Evolutionary conservation across 225 moss, liverwort and hornwort genomes (phyloP).

Genomic region (Takakia lepidozioides): DNA sequence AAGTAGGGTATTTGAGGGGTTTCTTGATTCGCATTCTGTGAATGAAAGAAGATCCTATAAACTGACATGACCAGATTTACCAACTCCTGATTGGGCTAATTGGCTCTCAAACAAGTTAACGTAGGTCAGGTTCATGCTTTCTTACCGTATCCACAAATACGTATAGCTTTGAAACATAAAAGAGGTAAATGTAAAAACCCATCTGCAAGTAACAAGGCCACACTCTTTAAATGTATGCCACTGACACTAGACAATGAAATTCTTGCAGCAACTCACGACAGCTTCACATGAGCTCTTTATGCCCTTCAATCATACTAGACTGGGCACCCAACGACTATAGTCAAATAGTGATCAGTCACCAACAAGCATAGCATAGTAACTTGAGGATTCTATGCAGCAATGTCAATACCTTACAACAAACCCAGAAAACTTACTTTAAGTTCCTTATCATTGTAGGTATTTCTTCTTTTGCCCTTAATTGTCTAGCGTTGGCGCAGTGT

Average conservation of each 20-base stretch:
- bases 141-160: constrained; percentile 94
- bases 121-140: neutral
- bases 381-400: neutral
- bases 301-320: no score
- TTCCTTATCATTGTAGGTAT: constrained; percentile 50
- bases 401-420: no score
- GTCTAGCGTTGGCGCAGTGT: no score
- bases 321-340: neutral
- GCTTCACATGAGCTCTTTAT: no score
- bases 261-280: neutral
- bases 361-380: neutral
- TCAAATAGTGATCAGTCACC: neutral
- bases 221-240: neutral
- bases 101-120: neutral
- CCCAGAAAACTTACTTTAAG: constrained; percentile 27
- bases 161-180: constrained; percentile 81
- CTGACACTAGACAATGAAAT: neutral
- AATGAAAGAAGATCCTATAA: neutral
- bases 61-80: neutral
- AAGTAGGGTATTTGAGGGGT: no score
- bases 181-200: constrained; percentile 62
- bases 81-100: neutral
- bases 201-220: constrained; percentile 30
- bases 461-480: no score
- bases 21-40: neutral